These are phyloP conservation scores for Curvularia sp. DNA, from an alignment of 2,329 filamentous ascomycete genomes.

Conservation along the genomic window DNA sequence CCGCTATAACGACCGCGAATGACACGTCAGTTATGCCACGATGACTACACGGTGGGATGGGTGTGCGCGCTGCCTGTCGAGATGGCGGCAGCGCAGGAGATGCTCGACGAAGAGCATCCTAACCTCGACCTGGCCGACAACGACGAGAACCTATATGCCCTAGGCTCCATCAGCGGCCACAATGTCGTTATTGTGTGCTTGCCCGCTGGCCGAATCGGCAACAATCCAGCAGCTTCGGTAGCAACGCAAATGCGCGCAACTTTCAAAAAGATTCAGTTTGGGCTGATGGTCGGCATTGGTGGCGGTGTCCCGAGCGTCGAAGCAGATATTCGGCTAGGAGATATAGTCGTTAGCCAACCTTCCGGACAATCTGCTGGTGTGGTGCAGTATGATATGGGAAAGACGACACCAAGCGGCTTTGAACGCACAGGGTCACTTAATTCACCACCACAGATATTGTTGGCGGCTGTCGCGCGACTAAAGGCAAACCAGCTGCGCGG, in stretches of 20 bases:
- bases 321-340: conserved; percentile 34
- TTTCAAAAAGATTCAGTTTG: conserved; percentile 47
- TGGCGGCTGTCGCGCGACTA: conserved; percentile 13
- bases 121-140: conserved; percentile 33
- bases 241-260: conserved; percentile 41
- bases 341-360: conserved; percentile 34
- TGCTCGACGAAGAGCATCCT: conserved; percentile 26
- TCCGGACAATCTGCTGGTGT: conserved; percentile 12
- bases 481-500: conserved; percentile 3
- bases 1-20: neutral
- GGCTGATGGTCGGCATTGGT: conserved; percentile 56
- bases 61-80: conserved; percentile 24
- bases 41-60: conserved; percentile 28
- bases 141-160: conserved; percentile 30
- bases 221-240: conserved; percentile 41
- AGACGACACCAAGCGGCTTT: conserved; percentile 21
- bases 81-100: conserved; percentile 21
- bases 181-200: conserved; percentile 13
- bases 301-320: conserved; percentile 35
- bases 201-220: conserved; percentile 42
- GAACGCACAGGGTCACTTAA: conserved; percentile 19
- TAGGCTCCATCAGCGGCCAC: conserved; percentile 34
- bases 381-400: conserved; percentile 36
- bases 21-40: conserved; percentile 14
- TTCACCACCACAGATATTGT: conserved; percentile 13